Evolutionary conservation across 345 rosid genomes (phyloP).

Genomic region (Litchi chinensis): DNA sequence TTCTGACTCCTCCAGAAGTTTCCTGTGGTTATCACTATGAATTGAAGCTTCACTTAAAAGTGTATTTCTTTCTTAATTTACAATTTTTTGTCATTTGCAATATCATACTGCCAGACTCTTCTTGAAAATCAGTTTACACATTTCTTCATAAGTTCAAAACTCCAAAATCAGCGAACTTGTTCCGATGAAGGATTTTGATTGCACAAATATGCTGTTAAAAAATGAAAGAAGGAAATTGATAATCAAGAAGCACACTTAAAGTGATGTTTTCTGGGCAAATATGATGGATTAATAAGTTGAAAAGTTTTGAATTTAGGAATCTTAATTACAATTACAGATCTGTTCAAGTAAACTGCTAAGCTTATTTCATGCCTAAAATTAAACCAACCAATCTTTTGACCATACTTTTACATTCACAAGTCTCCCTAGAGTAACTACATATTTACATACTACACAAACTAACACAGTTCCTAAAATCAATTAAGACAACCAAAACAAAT

Average conservation of each 20-base stretch:
- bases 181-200: neutral
- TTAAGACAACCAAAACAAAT: slow-evolving; percentile 4
- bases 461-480: slow-evolving; percentile 21
- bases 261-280: neutral
- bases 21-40: neutral
- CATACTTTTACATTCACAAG: slow-evolving; percentile 17
- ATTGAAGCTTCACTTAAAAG: no score
- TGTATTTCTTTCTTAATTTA: no score
- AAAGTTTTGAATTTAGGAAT: neutral
- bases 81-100: no score
- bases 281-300: neutral
- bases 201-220: neutral
- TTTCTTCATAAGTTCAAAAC: no score
- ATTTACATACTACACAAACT: slow-evolving; percentile 43
- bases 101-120: no score
- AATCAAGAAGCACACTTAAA: neutral
- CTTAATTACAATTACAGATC: neutral
- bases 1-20: neutral
- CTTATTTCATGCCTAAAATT: neutral
- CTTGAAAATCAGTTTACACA: no score
- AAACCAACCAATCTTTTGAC: neutral
- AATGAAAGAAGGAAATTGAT: neutral
- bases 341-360: neutral
- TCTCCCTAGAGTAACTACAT: slow-evolving; percentile 31
- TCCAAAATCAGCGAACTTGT: no score